A percentile compares a stretch with the other conserved stretches of the same genome.
These are phyloP conservation scores for Mucuna pruriens DNA, from an alignment of 306 rosid species.

Conservation along the genomic window DNA sequence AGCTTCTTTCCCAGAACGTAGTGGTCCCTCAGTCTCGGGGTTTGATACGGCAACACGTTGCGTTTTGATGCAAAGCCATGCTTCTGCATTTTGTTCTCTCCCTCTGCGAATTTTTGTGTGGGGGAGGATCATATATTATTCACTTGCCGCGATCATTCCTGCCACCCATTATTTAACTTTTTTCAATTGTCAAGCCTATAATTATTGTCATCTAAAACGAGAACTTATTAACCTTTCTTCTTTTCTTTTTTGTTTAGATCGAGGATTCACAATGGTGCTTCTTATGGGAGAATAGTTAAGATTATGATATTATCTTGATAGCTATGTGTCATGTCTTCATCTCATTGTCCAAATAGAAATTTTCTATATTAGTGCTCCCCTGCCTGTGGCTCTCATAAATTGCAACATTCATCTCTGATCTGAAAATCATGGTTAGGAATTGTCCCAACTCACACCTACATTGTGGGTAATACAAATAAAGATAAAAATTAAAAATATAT, in stretches of 20 bases:
- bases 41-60: slow-evolving; percentile 70
- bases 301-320: background rate
- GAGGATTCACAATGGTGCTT: background rate
- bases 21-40: slow-evolving; percentile 72
- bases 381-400: background rate
- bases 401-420: background rate
- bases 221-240: background rate
- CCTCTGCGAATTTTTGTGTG: background rate
- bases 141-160: background rate
- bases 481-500: too few relatives aligned
- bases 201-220: slow-evolving; percentile 6
- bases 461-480: background rate
- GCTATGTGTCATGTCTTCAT: background rate
- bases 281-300: background rate
- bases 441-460: background rate
- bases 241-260: background rate
- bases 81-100: slow-evolving; percentile 50
- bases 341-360: background rate
- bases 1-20: slow-evolving; percentile 84
- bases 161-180: slow-evolving; percentile 24
- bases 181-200: slow-evolving; percentile 20
- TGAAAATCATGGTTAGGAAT: background rate
- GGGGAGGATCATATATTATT: slow-evolving; percentile 1
- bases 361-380: background rate
- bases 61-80: slow-evolving; percentile 38